Conservation (phyloP, 148 eudicot genomes). For the Polygonum maritimum region DNA sequence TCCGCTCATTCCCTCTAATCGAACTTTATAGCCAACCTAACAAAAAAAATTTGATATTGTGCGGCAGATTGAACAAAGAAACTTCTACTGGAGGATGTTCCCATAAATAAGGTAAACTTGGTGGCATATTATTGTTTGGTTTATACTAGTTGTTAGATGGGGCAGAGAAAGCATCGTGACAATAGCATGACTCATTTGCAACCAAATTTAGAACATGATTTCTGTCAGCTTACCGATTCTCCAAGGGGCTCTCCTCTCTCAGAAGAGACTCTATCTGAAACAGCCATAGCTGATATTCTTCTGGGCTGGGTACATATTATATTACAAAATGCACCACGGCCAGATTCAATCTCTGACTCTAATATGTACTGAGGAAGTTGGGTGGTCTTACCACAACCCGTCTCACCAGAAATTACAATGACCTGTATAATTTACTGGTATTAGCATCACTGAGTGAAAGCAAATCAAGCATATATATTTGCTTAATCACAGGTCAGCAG, state of each 20-base stretch:
- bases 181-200: background rate
- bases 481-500: background rate
- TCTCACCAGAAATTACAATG: slow-evolving; percentile 90
- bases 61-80: slow-evolving; percentile 30
- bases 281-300: slow-evolving; percentile 94
- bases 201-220: slow-evolving; percentile 10
- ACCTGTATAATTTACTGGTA: slow-evolving; percentile 38
- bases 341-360: slow-evolving; percentile 83
- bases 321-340: slow-evolving; percentile 70
- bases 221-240: slow-evolving; percentile 66
- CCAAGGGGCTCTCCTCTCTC: slow-evolving; percentile 95
- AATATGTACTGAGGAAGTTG: slow-evolving; percentile 95
- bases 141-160: background rate
- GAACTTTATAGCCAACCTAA: slow-evolving; percentile 98
- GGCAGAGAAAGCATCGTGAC: background rate
- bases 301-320: slow-evolving; percentile 96
- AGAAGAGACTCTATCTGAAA: slow-evolving; percentile 89
- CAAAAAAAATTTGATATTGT: slow-evolving; percentile 37
- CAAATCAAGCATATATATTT: slow-evolving; percentile 7
- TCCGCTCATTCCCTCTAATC: slow-evolving; percentile 97
- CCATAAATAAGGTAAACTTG: background rate
- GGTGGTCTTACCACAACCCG: slow-evolving; percentile 99
- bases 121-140: background rate
- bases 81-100: background rate
- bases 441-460: background rate